These are phyloP conservation scores for Xanthoconium separans DNA, from an alignment of 1,284 basidiomycete species.

Conservation along the genomic window DNA sequence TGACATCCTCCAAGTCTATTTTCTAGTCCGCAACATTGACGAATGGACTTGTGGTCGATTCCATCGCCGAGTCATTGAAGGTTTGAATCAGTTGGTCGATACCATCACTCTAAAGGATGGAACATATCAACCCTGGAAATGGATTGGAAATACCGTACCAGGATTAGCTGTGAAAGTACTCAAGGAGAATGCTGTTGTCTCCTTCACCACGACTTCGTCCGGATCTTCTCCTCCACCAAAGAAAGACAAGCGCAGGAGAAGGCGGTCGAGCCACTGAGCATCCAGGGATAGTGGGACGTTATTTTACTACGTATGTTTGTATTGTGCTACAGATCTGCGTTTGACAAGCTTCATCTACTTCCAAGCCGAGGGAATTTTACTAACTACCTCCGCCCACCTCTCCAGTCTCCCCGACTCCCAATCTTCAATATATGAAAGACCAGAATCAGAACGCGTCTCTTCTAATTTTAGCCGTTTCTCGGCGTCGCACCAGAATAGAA, in stretches of 20 bases:
- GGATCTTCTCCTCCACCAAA: slow-evolving; percentile 29
- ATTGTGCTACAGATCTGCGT: slow-evolving; percentile 15
- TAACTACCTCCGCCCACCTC: slow-evolving; percentile 74
- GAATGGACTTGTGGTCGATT: slow-evolving; percentile 48
- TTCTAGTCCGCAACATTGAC: slow-evolving; percentile 56
- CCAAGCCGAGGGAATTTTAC: slow-evolving; percentile 84
- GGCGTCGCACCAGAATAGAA: slow-evolving; percentile 98
- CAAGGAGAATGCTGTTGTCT: slow-evolving; percentile 35
- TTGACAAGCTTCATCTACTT: slow-evolving; percentile 30
- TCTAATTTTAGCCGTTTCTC: slow-evolving; percentile 78
- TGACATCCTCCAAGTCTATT: slow-evolving; percentile 50
- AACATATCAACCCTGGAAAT: slow-evolving; percentile 48
- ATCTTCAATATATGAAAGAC: slow-evolving; percentile 73
- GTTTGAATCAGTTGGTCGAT: slow-evolving; percentile 38
- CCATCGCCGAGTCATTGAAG: slow-evolving; percentile 38
- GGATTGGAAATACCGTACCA: slow-evolving; percentile 36
- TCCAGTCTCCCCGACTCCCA: slow-evolving; percentile 80
- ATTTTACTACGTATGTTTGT: neutral
- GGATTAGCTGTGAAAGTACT: slow-evolving; percentile 23
- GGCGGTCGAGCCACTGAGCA: slow-evolving; percentile 28
- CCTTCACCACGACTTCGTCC: slow-evolving; percentile 25
- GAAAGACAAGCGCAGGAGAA: slow-evolving; percentile 30
- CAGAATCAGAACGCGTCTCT: slow-evolving; percentile 57
- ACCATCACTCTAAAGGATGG: slow-evolving; percentile 34
- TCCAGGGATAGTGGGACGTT: neutral